Percentiles rank a stretch among this genome's conserved stretches.
Evolutionary conservation across 139 green algal genomes (phyloP).

Genomic region (Chlorella sp.): DNA sequence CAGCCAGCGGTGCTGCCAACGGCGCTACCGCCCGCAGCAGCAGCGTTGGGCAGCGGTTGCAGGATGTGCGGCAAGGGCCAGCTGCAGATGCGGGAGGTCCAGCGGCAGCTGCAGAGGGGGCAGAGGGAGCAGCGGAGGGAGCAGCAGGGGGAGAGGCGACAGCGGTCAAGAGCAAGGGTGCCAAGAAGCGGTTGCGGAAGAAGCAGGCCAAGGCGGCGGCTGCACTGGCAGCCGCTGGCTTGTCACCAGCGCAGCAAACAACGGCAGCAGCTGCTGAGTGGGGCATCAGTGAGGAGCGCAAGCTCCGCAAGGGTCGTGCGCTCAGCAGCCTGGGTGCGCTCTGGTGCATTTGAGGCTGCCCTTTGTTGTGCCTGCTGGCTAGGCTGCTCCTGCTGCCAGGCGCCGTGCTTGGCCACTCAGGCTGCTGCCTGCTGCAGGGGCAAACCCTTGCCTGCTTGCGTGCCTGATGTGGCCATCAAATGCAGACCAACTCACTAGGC

Average conservation of each 20-base stretch:
- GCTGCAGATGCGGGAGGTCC: not conserved
- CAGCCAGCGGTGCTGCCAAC: not conserved
- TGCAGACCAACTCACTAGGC: too few relatives aligned
- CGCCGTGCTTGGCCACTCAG: not conserved
- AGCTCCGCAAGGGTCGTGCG: constrained; percentile 11
- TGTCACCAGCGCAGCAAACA: not conserved
- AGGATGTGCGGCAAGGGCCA: not conserved
- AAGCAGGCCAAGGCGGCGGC: not conserved
- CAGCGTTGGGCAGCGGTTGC: too few relatives aligned
- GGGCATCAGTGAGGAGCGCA: constrained; percentile 20
- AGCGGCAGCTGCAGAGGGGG: not conserved
- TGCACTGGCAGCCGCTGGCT: not conserved
- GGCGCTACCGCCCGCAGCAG: not conserved
- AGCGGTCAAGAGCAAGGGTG: constrained; percentile 4
- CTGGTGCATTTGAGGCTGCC: not conserved
- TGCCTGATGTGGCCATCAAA: not conserved
- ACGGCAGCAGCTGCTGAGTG: not conserved
- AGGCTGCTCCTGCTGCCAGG: not conserved
- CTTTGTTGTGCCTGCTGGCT: not conserved
- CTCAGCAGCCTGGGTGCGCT: constrained; percentile 15
- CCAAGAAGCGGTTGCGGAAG: not conserved
- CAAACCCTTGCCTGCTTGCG: not conserved
- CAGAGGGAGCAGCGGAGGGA: not conserved
- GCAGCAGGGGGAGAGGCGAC: not conserved
- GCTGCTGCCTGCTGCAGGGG: too few relatives aligned